Evolutionary conservation across 306 rosid species (phyloP).

Genomic region (Bauhinia variegata): DNA sequence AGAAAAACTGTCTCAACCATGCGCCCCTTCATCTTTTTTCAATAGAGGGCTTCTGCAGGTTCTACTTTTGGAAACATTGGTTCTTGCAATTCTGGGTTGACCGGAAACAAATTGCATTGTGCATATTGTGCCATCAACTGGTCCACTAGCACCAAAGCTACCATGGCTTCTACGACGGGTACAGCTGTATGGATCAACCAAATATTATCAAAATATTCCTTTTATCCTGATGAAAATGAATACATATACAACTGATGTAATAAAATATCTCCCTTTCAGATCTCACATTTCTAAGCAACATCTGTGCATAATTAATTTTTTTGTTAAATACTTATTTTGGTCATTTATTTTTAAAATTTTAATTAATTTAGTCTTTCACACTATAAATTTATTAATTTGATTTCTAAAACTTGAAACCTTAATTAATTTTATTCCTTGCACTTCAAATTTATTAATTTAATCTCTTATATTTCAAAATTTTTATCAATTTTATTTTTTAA

Average conservation of each 20-base stretch:
- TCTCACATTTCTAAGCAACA: conserved; percentile 19
- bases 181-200: conserved; percentile 72
- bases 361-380: too few relatives aligned
- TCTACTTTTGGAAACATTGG: conserved; percentile 42
- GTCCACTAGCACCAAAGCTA: conserved; percentile 86
- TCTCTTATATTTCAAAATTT: too few relatives aligned
- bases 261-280: too few relatives aligned
- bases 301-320: conserved; percentile 1
- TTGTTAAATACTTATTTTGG: too few relatives aligned
- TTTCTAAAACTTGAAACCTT: too few relatives aligned
- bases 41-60: conserved; percentile 39
- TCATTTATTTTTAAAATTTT: too few relatives aligned
- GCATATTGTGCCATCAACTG: conserved; percentile 90
- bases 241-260: neutral
- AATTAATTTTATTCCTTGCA: too few relatives aligned
- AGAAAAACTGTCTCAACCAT: conserved; percentile 19
- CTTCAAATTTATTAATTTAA: too few relatives aligned
- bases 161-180: conserved; percentile 97
- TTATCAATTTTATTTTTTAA: too few relatives aligned
- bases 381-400: too few relatives aligned
- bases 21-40: conserved; percentile 36
- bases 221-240: conserved; percentile 19
- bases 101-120: conserved; percentile 82
- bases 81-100: conserved; percentile 67
- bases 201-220: conserved; percentile 30